Evolutionary conservation across 306 rosid genomes (phyloP).

Genomic region (Sicyos baderoa): DNA sequence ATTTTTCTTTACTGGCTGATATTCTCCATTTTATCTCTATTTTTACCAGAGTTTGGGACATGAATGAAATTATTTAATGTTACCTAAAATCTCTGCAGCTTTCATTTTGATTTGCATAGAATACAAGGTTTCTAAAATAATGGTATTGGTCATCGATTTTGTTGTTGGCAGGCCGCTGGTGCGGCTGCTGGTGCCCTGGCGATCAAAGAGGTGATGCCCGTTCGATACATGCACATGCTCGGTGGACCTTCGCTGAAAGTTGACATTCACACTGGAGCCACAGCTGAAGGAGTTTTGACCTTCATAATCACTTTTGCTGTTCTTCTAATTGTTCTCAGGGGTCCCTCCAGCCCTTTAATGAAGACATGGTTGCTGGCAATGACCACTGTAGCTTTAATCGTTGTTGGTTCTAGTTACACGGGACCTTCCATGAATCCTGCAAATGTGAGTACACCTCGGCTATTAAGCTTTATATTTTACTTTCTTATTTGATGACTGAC

Average conservation of each 20-base stretch:
- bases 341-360: slow-evolving; percentile 49
- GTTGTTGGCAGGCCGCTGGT: slow-evolving; percentile 53
- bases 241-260: slow-evolving; percentile 84
- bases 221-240: slow-evolving; percentile 55
- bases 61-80: background rate
- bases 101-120: background rate
- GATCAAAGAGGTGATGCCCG: slow-evolving; percentile 55
- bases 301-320: slow-evolving; percentile 59
- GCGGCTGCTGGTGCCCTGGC: slow-evolving; percentile 81
- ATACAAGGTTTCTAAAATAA: background rate
- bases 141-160: background rate
- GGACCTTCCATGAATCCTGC: slow-evolving; percentile 95
- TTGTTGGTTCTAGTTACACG: slow-evolving; percentile 55
- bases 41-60: background rate
- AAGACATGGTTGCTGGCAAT: slow-evolving; percentile 57
- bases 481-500: background rate
- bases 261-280: slow-evolving; percentile 71
- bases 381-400: slow-evolving; percentile 43
- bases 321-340: slow-evolving; percentile 56
- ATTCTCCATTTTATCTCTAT: background rate
- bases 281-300: slow-evolving; percentile 74
- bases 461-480: background rate
- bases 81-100: background rate
- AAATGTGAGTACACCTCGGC: slow-evolving; percentile 43
- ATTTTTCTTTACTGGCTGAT: background rate